Evolutionary conservation across 2,329 filamentous ascomycete genomes (phyloP), one percentile per base, ranked within the genome.

Genomic region (Spiromastix sp.): DNA sequence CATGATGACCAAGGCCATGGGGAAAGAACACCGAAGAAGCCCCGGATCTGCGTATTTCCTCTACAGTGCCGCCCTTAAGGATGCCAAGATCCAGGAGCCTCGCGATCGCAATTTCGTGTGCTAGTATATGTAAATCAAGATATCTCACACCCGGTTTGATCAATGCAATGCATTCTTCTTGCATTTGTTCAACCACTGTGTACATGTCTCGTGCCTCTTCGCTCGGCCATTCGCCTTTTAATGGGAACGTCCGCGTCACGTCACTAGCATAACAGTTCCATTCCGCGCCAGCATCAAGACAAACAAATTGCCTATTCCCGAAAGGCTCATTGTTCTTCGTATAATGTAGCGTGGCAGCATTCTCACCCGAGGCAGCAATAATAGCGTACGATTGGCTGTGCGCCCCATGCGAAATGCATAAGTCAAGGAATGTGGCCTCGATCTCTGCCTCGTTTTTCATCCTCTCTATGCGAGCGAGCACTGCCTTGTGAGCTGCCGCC

Each of bases 281-380:
- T 58, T 86, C 82, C 19, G 72, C 79, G 15, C 85, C 89, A 3
- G 85, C 87, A 52, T 96, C 89, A 13, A 95, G 64, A 38, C 94
- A 71, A 34, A 95, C 61, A 48, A 93, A 80, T 36, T 84, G 74
- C 61, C 89, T 86, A 28, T 75, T 76, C 1, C 63, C 61, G 22
- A 89, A 63, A 0, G 77, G 69, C 50, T 79, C 70, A 45, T 86
- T 69, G 56, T 93, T 93, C 51, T 80, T 74, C 16, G 85, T 75
- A 49, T 95, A 95, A 62, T 95, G 89, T 21, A 95, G 70, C 2
- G 85, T 91, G 4, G 86, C 84, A 0, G 82, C 87, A 11, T 83
- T 79, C 4, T 77, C 71, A 8, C 89, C 89, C 21, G 75, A 74
- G 0, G 85, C 89, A 12, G 91, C 77, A 50, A 96, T 95, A 41